Evolutionary conservation across 768 basidiomycete species (phyloP).

Genomic region (Podaxis sp.): DNA sequence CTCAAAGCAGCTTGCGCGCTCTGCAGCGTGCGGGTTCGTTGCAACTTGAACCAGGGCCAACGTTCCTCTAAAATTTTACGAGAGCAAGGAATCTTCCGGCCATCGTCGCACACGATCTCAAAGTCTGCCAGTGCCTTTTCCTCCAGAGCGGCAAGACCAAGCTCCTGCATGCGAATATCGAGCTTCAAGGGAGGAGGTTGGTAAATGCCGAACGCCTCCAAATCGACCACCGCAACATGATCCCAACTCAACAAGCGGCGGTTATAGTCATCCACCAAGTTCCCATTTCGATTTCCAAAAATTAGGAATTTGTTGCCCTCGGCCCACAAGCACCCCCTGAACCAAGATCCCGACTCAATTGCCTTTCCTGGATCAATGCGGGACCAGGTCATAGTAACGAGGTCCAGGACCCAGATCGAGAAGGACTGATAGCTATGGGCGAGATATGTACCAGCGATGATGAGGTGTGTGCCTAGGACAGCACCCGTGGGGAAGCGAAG

Average conservation of each 20-base stretch:
- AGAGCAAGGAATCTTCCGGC: conserved; percentile 78
- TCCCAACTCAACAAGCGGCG: conserved; percentile 89
- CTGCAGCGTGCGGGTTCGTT: conserved; percentile 58
- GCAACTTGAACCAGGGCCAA: conserved; percentile 94
- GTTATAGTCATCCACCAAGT: conserved; percentile 91
- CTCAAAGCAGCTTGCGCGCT: conserved; percentile 58
- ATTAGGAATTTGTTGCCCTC: conserved; percentile 84
- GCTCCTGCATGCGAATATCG: conserved; percentile 74
- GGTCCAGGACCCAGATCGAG: conserved; percentile 94
- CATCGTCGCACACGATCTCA: conserved; percentile 90
- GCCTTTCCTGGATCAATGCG: conserved; percentile 88
- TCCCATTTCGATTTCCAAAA: conserved; percentile 87
- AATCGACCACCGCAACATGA: conserved; percentile 85
- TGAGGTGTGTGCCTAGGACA: conserved; percentile 85
- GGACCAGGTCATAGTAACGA: conserved; percentile 80
- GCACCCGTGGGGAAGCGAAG: conserved; percentile 96
- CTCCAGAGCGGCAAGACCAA: conserved; percentile 83
- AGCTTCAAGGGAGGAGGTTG: conserved; percentile 72
- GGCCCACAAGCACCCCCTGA: conserved; percentile 86
- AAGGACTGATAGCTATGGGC: conserved; percentile 93
- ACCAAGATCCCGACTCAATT: conserved; percentile 90
- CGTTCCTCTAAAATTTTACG: conserved; percentile 83
- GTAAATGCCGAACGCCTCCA: conserved; percentile 96
- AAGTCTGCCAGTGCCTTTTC: conserved; percentile 86
- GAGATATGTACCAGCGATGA: conserved; percentile 95